Conservation (phyloP, 2,329 filamentous ascomycete species). For the Dryadomyces quercus-mongolicae region DNA sequence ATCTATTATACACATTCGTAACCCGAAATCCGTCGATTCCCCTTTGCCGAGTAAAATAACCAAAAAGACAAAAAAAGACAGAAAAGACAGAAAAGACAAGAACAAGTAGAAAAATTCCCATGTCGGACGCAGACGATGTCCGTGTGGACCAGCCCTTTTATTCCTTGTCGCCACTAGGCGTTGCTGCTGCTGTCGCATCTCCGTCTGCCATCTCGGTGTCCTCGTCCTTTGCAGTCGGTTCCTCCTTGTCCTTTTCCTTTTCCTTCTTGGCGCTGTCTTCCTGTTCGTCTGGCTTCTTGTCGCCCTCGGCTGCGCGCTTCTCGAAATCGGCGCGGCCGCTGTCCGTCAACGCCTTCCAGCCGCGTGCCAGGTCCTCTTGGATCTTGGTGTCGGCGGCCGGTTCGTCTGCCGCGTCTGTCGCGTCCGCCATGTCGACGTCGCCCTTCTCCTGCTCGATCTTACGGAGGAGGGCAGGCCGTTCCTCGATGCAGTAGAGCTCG, state of each 20-base stretch:
- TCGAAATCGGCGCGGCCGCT: constrained; percentile 37
- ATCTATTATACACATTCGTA: constrained; percentile 3
- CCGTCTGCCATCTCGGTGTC: constrained; percentile 37
- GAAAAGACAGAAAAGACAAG: neutral
- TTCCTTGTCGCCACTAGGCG: constrained; percentile 14
- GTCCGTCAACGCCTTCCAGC: constrained; percentile 41
- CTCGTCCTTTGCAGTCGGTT: constrained; percentile 21
- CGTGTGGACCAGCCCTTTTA: no score
- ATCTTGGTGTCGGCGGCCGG: constrained; percentile 19
- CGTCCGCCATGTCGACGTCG: constrained; percentile 27
- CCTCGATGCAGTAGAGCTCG: constrained; percentile 42
- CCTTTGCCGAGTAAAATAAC: neutral
- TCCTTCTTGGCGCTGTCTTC: constrained; percentile 10
- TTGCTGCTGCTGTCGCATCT: constrained; percentile 21
- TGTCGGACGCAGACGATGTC: neutral
- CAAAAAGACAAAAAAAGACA: neutral
- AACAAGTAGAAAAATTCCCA: neutral
- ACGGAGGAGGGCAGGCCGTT: constrained; percentile 29
- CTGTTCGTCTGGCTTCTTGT: constrained; percentile 30
- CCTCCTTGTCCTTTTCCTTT: constrained; percentile 1
- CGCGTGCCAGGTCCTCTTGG: constrained; percentile 42
- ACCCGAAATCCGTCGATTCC: neutral
- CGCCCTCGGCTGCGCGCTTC: constrained; percentile 26
- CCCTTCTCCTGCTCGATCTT: constrained; percentile 17
- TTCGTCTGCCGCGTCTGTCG: constrained; percentile 5